These are phyloP conservation scores for Tulasnella calospora DNA, from an alignment of 768 basidiomycete species.

Conservation along the genomic window DNA sequence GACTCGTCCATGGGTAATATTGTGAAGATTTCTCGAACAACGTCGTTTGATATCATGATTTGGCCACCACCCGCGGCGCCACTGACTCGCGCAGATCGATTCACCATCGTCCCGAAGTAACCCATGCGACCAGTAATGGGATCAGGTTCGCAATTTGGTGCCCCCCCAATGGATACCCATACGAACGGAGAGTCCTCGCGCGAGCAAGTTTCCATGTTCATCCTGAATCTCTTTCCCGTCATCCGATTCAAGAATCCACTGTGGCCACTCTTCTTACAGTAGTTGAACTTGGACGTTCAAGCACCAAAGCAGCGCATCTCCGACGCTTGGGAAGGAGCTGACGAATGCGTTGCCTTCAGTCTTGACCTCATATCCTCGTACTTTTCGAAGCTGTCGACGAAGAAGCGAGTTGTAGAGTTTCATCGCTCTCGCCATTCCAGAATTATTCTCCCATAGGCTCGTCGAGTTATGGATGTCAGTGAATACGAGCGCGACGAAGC, in stretches of 20 bases:
- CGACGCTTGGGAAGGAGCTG: slow-evolving; percentile 89
- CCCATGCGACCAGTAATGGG: slow-evolving; percentile 93
- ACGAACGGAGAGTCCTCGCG: slow-evolving; percentile 85
- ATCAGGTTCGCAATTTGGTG: slow-evolving; percentile 85
- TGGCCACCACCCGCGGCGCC: slow-evolving; percentile 85
- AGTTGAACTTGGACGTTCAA: slow-evolving; percentile 82
- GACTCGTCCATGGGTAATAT: slow-evolving; percentile 29
- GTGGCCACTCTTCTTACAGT: slow-evolving; percentile 79
- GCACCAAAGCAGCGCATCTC: slow-evolving; percentile 88
- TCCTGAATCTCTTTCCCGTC: slow-evolving; percentile 82
- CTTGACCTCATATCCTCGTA: slow-evolving; percentile 98
- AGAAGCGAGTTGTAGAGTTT: slow-evolving; percentile 82
- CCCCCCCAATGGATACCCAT: slow-evolving; percentile 97
- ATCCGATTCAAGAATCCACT: slow-evolving; percentile 86
- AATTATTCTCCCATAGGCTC: slow-evolving; percentile 90
- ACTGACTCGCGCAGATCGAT: slow-evolving; percentile 81
- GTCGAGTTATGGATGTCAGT: slow-evolving; percentile 98
- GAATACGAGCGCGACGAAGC: slow-evolving; percentile 89
- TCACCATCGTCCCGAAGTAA: slow-evolving; percentile 95
- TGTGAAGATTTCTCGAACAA: slow-evolving; percentile 74
- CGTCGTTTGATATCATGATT: slow-evolving; percentile 85
- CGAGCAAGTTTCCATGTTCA: slow-evolving; percentile 58
- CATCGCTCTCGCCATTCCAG: slow-evolving; percentile 93
- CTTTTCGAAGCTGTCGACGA: slow-evolving; percentile 76
- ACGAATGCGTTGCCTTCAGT: slow-evolving; percentile 99